These are phyloP conservation scores for Coniochaeta sp. DNA, from an alignment of 2,329 filamentous ascomycete species.

Conservation along the genomic window DNA sequence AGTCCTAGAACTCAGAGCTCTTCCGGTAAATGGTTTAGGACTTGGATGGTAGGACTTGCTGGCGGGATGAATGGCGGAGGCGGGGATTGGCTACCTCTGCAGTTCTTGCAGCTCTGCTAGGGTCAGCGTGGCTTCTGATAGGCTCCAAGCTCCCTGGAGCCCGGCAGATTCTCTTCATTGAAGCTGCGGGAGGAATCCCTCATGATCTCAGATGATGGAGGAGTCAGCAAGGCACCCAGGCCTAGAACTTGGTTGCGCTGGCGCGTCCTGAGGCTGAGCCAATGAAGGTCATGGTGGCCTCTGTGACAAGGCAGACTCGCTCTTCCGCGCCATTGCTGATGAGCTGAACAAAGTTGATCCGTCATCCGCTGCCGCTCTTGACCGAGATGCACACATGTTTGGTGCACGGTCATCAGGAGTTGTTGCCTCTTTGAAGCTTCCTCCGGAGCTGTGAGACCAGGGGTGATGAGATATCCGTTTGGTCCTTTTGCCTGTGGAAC, in stretches of 20 bases:
- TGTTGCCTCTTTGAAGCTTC: not conserved
- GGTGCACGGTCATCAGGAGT: too few species aligned
- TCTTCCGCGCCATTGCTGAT: not conserved
- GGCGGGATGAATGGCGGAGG: not conserved
- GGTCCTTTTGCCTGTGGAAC: too few species aligned
- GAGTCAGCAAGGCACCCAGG: not conserved
- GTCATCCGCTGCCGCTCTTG: too few species aligned
- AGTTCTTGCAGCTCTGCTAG: too few species aligned
- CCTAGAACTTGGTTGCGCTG: not conserved
- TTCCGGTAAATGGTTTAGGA: slow-evolving; percentile 7
- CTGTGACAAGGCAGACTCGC: not conserved
- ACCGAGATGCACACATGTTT: too few species aligned
- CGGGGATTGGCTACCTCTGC: not conserved
- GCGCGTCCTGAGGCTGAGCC: not conserved
- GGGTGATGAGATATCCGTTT: not conserved
- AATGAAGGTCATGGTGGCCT: not conserved
- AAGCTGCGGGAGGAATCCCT: not conserved
- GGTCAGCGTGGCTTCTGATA: not conserved
- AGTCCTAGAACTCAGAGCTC: slow-evolving; percentile 12
- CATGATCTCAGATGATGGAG: not conserved
- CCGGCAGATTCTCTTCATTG: not conserved
- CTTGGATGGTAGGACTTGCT: slow-evolving; percentile 6
- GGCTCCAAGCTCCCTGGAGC: not conserved
- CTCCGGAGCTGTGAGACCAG: not conserved
- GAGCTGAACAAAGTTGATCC: not conserved